Base-by-base conservation (phyloP, 2,329 filamentous ascomycete species). In the Xylaria sp. region DNA sequence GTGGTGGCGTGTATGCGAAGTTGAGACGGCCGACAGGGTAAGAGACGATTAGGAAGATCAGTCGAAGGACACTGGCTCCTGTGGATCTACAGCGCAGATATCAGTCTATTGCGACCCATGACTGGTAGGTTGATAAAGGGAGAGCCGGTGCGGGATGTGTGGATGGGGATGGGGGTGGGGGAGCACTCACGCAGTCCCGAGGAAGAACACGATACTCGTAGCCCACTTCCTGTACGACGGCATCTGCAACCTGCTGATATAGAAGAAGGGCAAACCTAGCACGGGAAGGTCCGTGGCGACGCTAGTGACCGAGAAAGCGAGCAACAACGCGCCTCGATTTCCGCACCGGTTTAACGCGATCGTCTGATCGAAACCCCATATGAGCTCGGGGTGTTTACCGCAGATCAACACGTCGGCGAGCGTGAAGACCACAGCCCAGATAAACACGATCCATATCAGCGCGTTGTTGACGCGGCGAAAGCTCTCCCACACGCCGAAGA, bases 201-300 rank as follows among this genome's bases (percentile, higher is more conserved):
- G 46, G 28, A 63, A 60, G 53, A 66, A 66, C n/a, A 66, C 64
- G 21, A 66, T 49, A 42, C 57, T 52, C 53, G 64, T 63, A 2
- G 64, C 64, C 52, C 49, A 47, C 45, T 66, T 66, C 57, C 38
- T 58, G n/a, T 57, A 15, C n/a, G n/a, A 17, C 9, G 61, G 35
- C 64, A 66, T 66, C 61, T 66, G 64, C 45, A 66, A 50, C 12
- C 64, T 57, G 15, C 61, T 54, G 25, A 66, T 64, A 25, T 66
- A 66, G 31, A 66, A 66, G 45, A 66, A 66, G 9, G 64, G 64
- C 11, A 66, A 57, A 2, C 53, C 60, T 1, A 66, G 33, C 1
- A 66, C 35, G 12, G 64, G 64, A 31, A 66, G 14, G 11, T 66
- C 64, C 2, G 64, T 66, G 9, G 61, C 64, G 37, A 66, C 60